These are phyloP conservation scores for bread wheat (Triticum aestivum) DNA, from an alignment of 176 grass and related monocot genomes.

Conservation along the genomic window IWGSC_CS_RefSeq_v2.1 NC_057806.1:38164925-38165424, in stretches of 20 bases:
- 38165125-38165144: neutral
- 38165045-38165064: neutral
- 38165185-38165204: neutral
- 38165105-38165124: neutral
- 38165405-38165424: neutral
- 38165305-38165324: neutral
- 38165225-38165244: neutral
- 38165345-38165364: neutral
- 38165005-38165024: neutral
- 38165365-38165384: too few species aligned
- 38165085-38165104: neutral
- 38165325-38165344: neutral
- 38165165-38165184: neutral
- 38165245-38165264: neutral
- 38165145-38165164: neutral
- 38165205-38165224: neutral
- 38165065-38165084: neutral
- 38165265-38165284: slow-evolving; percentile 4
- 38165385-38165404: neutral
- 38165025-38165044: neutral
- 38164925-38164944: neutral
- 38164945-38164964: slow-evolving; percentile 2
- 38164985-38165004: neutral
- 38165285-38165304: neutral
- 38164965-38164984: neutral